Evolutionary conservation across 306 rosid genomes (phyloP).

Genomic region (Castanea mollissima): DNA sequence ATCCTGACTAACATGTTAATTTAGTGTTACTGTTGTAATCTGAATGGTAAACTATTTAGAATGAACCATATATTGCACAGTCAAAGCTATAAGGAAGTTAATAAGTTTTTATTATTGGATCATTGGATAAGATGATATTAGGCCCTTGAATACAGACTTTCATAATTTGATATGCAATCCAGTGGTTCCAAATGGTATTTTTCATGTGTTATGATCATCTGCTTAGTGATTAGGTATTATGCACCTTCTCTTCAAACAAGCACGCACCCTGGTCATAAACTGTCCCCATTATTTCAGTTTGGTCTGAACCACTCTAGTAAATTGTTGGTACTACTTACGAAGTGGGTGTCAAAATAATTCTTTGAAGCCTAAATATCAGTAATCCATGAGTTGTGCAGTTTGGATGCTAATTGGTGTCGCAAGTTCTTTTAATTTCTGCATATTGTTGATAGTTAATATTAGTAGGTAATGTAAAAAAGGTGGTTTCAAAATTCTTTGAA

Average conservation of each 20-base stretch:
- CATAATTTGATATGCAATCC: background rate
- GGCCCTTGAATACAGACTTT: background rate
- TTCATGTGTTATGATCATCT: background rate
- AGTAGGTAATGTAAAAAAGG: too few relatives aligned
- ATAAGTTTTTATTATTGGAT: background rate
- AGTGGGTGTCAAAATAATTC: background rate
- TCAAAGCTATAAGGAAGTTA: background rate
- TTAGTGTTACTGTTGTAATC: background rate
- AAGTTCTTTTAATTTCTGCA: background rate
- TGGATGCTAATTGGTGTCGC: background rate
- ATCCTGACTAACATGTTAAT: background rate
- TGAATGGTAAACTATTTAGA: background rate
- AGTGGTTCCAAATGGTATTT: background rate
- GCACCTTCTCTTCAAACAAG: background rate
- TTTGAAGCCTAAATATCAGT: background rate
- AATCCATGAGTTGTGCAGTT: background rate
- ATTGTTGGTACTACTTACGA: background rate
- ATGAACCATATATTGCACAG: background rate
- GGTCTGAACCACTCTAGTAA: background rate
- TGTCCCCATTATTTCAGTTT: background rate
- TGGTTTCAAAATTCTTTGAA: background rate
- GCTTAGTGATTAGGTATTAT: background rate
- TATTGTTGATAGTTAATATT: background rate
- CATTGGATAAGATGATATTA: background rate
- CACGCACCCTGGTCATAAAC: background rate